Evolutionary conservation across 371 early-diverging fungal genomes (phyloP).

Genomic region (Apophysomyces trapeziformis): DNA sequence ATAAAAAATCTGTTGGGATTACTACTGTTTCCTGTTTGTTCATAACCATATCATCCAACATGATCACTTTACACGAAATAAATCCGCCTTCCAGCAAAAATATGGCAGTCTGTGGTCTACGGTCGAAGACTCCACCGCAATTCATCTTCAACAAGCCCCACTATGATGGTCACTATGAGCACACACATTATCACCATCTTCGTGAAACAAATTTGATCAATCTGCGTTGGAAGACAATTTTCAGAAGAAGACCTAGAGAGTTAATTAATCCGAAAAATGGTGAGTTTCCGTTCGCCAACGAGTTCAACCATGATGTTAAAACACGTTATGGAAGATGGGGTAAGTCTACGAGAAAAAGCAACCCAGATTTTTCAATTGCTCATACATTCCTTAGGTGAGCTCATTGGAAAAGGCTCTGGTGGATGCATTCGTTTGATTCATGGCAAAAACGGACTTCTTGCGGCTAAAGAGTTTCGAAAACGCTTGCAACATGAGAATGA

Average conservation of each 20-base stretch:
- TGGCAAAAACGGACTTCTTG: slow-evolving; percentile 63
- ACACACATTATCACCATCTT: slow-evolving; percentile 35
- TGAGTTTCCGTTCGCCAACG: slow-evolving; percentile 29
- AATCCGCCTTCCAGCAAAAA: neutral
- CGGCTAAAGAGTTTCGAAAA: slow-evolving; percentile 83
- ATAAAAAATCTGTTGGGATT: neutral
- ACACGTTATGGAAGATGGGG: slow-evolving; percentile 37
- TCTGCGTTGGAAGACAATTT: slow-evolving; percentile 46
- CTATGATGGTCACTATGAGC: slow-evolving; percentile 31
- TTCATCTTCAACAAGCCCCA: slow-evolving; percentile 35
- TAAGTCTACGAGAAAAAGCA: slow-evolving; percentile 13
- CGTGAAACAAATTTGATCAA: slow-evolving; percentile 34
- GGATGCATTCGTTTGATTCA: slow-evolving; percentile 65
- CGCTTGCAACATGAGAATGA: slow-evolving; percentile 64
- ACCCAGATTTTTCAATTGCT: neutral
- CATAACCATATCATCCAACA: neutral
- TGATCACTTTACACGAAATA: neutral
- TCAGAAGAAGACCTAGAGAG: slow-evolving; percentile 22
- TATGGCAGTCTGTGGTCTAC: neutral
- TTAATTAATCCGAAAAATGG: neutral
- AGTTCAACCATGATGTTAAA: slow-evolving; percentile 32
- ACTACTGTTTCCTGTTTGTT: neutral
- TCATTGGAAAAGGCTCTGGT: slow-evolving; percentile 68
- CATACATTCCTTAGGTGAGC: slow-evolving; percentile 16
- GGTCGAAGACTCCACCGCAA: slow-evolving; percentile 29